These are phyloP conservation scores for Saitozyma podzolica DNA, from an alignment of 768 basidiomycete genomes.

Conservation along the genomic window DNA sequence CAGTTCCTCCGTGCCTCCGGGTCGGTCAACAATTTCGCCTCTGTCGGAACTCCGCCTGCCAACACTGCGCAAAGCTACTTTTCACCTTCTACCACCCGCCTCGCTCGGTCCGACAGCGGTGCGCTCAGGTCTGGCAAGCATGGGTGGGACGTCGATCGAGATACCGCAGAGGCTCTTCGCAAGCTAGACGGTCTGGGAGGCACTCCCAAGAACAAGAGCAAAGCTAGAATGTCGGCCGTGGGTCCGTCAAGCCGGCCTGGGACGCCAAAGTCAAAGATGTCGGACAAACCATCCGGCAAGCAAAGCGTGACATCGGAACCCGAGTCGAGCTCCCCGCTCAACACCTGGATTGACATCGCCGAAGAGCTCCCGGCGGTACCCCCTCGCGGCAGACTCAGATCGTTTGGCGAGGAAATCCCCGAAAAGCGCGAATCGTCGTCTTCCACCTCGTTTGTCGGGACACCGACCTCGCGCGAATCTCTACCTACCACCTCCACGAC, in stretches of 20 bases:
- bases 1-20: conserved; percentile 64
- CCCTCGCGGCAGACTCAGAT: not conserved
- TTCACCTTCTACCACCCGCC: conserved; percentile 3
- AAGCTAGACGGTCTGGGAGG: conserved; percentile 89
- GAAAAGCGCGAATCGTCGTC: conserved; percentile 38
- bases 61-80: not conserved
- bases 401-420: not conserved
- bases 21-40: conserved; percentile 35
- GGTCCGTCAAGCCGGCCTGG: conserved; percentile 54
- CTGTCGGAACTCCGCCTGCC: not conserved
- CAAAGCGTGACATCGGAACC: conserved; percentile 3
- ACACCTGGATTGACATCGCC: conserved; percentile 37
- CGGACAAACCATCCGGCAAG: not conserved
- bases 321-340: conserved; percentile 21
- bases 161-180: conserved; percentile 84
- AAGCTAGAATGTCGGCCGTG: conserved; percentile 15
- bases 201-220: conserved; percentile 49
- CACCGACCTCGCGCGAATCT: conserved; percentile 38
- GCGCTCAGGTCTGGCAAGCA: conserved; percentile 14
- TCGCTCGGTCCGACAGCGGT: conserved; percentile 30
- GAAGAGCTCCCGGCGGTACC: conserved; percentile 24
- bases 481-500: conserved; percentile 38
- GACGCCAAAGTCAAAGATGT: conserved; percentile 32
- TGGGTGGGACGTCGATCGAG: conserved; percentile 77
- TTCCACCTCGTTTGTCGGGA: conserved; percentile 38